A percentile compares a stretch with the other conserved stretches of the same genome.
phyloP scores from a whole-genome alignment of 257 asterid species.

The Solanum dulcamara region DNA sequence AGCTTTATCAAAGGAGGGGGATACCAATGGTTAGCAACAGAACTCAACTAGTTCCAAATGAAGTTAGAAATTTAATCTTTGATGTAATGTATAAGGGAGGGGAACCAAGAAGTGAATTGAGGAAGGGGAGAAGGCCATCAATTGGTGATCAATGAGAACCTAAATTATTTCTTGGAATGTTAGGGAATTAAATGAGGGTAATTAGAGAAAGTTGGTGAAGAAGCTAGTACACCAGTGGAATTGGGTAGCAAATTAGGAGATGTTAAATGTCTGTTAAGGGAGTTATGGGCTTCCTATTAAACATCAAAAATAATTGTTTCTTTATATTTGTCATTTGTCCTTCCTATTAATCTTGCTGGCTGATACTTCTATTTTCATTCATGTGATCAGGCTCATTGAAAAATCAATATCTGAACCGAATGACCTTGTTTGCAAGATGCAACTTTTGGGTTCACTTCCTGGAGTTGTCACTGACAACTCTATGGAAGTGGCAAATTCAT shows the following conservation, averaged over 20 bases:
- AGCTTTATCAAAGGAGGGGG: background rate
- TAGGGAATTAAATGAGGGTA: background rate
- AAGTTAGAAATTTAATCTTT: background rate
- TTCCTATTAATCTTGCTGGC: background rate
- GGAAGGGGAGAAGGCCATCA: background rate
- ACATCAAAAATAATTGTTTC: background rate
- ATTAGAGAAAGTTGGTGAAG: background rate
- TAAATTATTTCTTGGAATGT: background rate
- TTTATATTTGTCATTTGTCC: background rate
- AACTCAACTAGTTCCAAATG: background rate
- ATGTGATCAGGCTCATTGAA: conserved; percentile 64
- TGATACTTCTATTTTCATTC: background rate
- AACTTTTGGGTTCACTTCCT: conserved; percentile 16
- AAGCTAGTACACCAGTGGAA: background rate
- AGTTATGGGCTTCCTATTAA: background rate
- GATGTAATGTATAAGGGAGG: background rate
- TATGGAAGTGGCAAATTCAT: conserved; percentile 22
- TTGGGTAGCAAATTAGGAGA: background rate
- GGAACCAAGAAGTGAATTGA: background rate
- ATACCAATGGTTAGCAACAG: background rate
- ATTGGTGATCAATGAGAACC: background rate
- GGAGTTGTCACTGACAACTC: conserved; percentile 36
- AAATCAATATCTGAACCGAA: conserved; percentile 45
- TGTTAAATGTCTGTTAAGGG: background rate
- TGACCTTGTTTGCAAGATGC: conserved; percentile 32